These are phyloP conservation scores for Artemisia argyi DNA, from an alignment of 129 eudicot genomes.

Conservation along the genomic window DNA sequence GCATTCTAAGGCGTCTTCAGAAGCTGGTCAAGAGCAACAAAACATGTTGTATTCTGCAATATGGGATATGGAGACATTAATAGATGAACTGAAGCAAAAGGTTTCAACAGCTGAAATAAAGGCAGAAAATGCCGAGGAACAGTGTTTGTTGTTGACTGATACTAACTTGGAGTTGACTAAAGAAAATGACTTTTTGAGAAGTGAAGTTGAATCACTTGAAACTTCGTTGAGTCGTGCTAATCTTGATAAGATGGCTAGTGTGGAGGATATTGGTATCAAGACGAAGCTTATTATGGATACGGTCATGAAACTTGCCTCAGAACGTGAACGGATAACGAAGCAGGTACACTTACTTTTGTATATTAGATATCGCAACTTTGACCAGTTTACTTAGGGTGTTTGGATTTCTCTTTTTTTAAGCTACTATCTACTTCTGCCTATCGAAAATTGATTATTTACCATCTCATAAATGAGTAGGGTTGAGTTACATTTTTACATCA, in stretches of 20 bases:
- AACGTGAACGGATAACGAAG: slow-evolving; percentile 76
- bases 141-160: slow-evolving; percentile 59
- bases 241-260: slow-evolving; percentile 51
- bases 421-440: not conserved
- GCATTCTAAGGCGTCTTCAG: slow-evolving; percentile 70
- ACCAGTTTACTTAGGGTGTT: not conserved
- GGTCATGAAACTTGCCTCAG: slow-evolving; percentile 73
- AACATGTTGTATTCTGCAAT: slow-evolving; percentile 87
- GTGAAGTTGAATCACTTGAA: slow-evolving; percentile 53
- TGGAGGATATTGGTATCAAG: slow-evolving; percentile 59
- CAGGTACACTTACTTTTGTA: slow-evolving; percentile 42
- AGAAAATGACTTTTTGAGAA: slow-evolving; percentile 57
- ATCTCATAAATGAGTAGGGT: no score
- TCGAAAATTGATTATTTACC: no score
- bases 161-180: slow-evolving; percentile 58
- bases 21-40: slow-evolving; percentile 91
- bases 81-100: slow-evolving; percentile 90
- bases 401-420: not conserved
- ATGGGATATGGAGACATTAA: slow-evolving; percentile 99
- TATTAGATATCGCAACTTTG: not conserved
- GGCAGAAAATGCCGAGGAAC: slow-evolving; percentile 76
- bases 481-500: no score
- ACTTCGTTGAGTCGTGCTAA: slow-evolving; percentile 50
- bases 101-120: slow-evolving; percentile 63
- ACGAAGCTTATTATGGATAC: slow-evolving; percentile 72